Percentiles rank a stretch among this genome's conserved stretches.
Evolutionary conservation across 192 early-diverging fungal genomes (phyloP).

Genomic region (Obelidium mucronatum): DNA sequence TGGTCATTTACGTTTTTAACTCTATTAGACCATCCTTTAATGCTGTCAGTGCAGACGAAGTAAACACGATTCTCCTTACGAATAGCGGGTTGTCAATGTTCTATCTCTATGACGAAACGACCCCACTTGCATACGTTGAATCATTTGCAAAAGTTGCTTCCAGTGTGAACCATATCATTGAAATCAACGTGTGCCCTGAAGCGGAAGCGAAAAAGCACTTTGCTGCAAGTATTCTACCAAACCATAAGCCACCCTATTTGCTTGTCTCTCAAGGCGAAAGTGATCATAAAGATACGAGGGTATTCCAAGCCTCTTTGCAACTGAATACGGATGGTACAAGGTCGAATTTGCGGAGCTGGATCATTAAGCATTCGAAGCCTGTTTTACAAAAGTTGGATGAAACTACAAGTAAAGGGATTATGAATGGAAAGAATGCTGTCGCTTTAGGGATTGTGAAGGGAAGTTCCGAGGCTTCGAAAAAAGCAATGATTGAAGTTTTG

Average conservation of each 20-base stretch:
- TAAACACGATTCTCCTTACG: conserved; percentile 22
- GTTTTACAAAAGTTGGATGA: conserved; percentile 14
- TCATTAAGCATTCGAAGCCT: conserved; percentile 23
- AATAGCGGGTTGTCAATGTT: conserved; percentile 41
- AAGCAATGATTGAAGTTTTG: neutral
- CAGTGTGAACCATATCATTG: neutral
- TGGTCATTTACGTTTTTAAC: neutral
- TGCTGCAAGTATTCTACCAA: neutral
- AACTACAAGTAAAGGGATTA: neutral
- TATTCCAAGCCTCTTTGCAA: neutral
- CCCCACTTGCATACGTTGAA: conserved; percentile 14
- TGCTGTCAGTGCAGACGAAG: conserved; percentile 36
- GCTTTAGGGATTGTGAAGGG: conserved; percentile 31
- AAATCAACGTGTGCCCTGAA: conserved; percentile 26
- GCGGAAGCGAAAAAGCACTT: neutral
- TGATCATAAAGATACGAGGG: neutral
- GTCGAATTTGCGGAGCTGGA: conserved; percentile 22
- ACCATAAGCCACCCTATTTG: neutral
- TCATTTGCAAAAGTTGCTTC: neutral
- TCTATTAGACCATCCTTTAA: conserved; percentile 53
- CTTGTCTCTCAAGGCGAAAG: conserved; percentile 17
- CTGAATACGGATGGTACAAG: conserved; percentile 2
- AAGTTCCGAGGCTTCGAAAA: neutral
- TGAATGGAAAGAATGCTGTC: conserved; percentile 24
- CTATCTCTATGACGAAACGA: conserved; percentile 44